Percentiles rank a stretch among this genome's conserved stretches.
These are phyloP conservation scores for Colletotrichum plurivorum DNA, from an alignment of 2,329 filamentous ascomycete species.

Conservation along the genomic window DNA sequence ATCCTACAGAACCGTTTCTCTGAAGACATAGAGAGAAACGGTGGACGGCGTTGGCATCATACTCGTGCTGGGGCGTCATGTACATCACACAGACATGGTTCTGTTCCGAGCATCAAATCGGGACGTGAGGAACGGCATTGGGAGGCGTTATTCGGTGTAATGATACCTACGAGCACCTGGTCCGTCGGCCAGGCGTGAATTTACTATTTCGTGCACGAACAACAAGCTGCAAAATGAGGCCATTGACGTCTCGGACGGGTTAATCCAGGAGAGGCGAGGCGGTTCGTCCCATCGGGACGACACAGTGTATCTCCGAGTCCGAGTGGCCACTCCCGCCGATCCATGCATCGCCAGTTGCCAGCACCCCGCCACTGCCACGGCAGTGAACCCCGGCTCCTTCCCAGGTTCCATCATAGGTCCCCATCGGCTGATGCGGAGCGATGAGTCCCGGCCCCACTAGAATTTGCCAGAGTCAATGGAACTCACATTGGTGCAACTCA, in stretches of 20 bases:
- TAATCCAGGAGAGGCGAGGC: not conserved
- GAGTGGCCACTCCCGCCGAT: slow-evolving; percentile 12
- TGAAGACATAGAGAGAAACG: slow-evolving; percentile 16
- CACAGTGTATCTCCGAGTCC: slow-evolving; percentile 36
- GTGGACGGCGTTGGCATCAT: slow-evolving; percentile 25
- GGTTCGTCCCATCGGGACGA: slow-evolving; percentile 9
- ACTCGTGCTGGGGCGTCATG: slow-evolving; percentile 22
- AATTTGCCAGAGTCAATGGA: slow-evolving; percentile 12
- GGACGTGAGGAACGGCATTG: slow-evolving; percentile 28
- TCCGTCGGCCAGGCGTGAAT: slow-evolving; percentile 15
- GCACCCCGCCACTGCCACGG: not conserved
- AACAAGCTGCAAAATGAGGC: not conserved
- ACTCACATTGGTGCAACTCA: slow-evolving; percentile 6
- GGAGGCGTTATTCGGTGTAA: slow-evolving; percentile 36
- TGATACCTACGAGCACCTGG: slow-evolving; percentile 36
- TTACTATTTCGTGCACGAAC: not conserved
- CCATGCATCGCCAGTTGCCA: not conserved
- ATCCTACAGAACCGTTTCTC: not conserved
- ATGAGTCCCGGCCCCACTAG: slow-evolving; percentile 29
- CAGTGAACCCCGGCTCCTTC: not conserved
- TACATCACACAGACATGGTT: slow-evolving; percentile 35
- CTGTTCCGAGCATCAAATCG: slow-evolving; percentile 20
- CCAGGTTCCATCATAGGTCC: not conserved
- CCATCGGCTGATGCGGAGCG: slow-evolving; percentile 29
- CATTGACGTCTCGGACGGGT: not conserved